Evolutionary conservation across 805 yeast genomes (phyloP).

Genomic region (Kregervanrija delftensis): DNA sequence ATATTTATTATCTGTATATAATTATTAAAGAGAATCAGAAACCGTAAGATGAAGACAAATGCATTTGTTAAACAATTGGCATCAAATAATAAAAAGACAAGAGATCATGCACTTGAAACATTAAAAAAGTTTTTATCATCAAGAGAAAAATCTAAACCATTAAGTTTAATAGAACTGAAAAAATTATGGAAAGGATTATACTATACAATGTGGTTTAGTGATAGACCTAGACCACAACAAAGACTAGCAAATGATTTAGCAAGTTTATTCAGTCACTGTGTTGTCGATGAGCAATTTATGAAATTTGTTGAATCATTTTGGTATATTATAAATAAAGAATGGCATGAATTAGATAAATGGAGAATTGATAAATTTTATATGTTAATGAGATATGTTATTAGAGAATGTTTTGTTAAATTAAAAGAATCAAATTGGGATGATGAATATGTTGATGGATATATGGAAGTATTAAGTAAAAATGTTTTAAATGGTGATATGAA

Average conservation of each 20-base stretch:
- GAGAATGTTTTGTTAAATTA: constrained; percentile 56
- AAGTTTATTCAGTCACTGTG: constrained; percentile 35
- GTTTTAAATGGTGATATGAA: constrained; percentile 48
- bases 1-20: too few species aligned
- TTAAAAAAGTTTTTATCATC: constrained; percentile 51
- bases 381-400: constrained; percentile 69
- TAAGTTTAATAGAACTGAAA: constrained; percentile 51
- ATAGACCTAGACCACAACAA: constrained; percentile 89
- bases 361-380: constrained; percentile 83
- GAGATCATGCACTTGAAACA: constrained; percentile 68
- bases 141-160: constrained; percentile 33
- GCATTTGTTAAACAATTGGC: constrained; percentile 76
- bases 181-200: constrained; percentile 96
- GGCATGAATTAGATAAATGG: constrained; percentile 79
- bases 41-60: constrained; percentile 27
- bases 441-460: constrained; percentile 37
- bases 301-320: constrained; percentile 71
- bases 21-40: too few species aligned
- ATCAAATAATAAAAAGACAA: constrained; percentile 67
- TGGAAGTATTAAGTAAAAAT: constrained; percentile 26
- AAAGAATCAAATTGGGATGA: constrained; percentile 48
- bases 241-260: constrained; percentile 71
- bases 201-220: constrained; percentile 95
- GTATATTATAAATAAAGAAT: constrained; percentile 69
- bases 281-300: constrained; percentile 36